Base-by-base conservation (phyloP, 805 yeast genomes). In the Candida boidinii region DNA sequence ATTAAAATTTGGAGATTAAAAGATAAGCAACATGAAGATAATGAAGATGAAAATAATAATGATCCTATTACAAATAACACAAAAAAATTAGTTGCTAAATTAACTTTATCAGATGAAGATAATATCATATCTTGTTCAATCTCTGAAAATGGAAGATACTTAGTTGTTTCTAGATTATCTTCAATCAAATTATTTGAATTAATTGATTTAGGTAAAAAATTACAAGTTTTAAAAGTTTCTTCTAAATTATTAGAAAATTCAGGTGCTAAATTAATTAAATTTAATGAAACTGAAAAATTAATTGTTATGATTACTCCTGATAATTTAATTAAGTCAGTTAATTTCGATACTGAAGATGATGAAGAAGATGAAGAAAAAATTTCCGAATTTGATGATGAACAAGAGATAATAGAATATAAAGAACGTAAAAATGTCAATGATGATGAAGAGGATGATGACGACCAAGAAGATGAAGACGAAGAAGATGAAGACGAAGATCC, bases 1-100 rank as follows among this genome's bases (percentile, higher is more conserved):
- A 71, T 90, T 26, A 86, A 86, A 50, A 65, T 92, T 9, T 92
- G 97, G 97, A 62, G 58, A 39, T 48, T 85, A 14, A 60, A 28
- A 11, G 20, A 17, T 7, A 12, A 15, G 4, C n/a, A 4, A 8
- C 21, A 23, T 11, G 23, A 10, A n/a, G 22, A 34, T 17, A 25
- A 35, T 10, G 39, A 35, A 21, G 48, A 51, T 37, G 46, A 49
- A 48, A n/a, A n/a, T n/a, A n/a, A n/a, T n/a, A n/a, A n/a, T 12
- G 52, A 45, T 14, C 54, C 38, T 17, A 57, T 56, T 29, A 7
- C 21, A 19, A 7, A 6, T 19, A 19, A 19, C 6, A 62, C 68
- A 13, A 75, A 70, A 48, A 72, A 70, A 37, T 54, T 87, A 37
- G 76, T 82, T 2, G 66, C 82, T 33, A 83, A 83, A 56, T 50